phyloP scores from a whole-genome alignment of 2,329 filamentous ascomycete species.

The Truncatella angustata region DNA sequence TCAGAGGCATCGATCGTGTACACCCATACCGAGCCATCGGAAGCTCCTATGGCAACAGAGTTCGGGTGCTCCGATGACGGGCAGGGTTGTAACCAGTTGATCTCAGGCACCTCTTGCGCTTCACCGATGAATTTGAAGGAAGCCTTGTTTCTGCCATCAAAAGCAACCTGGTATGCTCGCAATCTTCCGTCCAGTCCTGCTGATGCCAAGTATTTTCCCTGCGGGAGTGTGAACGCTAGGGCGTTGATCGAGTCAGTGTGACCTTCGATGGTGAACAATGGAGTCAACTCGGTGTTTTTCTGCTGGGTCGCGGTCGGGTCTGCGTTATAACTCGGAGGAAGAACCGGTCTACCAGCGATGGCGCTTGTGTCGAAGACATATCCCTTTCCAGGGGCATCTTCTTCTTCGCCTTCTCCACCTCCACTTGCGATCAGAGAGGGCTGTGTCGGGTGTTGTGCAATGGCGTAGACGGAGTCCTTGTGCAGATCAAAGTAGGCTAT shows the following conservation, averaged over 20 bases:
- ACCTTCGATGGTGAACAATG: conserved; percentile 76
- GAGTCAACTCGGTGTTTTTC: conserved; percentile 56
- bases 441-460: conserved; percentile 84
- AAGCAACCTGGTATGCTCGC: conserved; percentile 61
- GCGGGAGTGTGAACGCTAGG: conserved; percentile 77
- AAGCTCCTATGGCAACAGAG: conserved; percentile 81
- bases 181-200: conserved; percentile 85
- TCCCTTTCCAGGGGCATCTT: conserved; percentile 69
- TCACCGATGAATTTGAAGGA: conserved; percentile 67
- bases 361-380: conserved; percentile 79
- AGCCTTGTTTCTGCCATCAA: conserved; percentile 45
- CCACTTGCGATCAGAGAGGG: conserved; percentile 82
- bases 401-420: conserved; percentile 61
- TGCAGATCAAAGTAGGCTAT: conserved; percentile 88
- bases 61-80: conserved; percentile 72
- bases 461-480: conserved; percentile 89
- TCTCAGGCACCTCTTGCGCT: conserved; percentile 86
- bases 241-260: conserved; percentile 91
- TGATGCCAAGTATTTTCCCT: conserved; percentile 81
- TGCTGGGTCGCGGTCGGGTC: conserved; percentile 57
- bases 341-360: conserved; percentile 61
- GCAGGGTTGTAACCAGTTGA: conserved; percentile 84
- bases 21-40: conserved; percentile 92
- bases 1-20: conserved; percentile 77
- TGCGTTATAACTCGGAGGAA: conserved; percentile 74